Evolutionary conservation across 2,329 filamentous ascomycete genomes (phyloP), one percentile per base, ranked within the genome.

Genomic region (Neonectria ditissima): DNA sequence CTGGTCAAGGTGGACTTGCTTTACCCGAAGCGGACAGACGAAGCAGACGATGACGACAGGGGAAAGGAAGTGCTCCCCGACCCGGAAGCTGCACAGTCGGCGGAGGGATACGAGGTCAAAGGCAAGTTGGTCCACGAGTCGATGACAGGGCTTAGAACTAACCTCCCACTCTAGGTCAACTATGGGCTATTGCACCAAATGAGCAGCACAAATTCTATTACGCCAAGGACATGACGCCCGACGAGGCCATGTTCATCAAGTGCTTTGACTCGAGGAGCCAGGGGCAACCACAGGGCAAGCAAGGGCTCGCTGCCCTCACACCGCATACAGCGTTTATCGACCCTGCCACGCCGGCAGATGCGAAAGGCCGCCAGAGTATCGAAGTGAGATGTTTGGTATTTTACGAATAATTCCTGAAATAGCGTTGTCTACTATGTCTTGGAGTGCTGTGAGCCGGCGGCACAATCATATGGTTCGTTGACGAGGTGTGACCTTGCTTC

Each of bases 211-310:
- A 67, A 45, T 65, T 74, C 7, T 74, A 73, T 44, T 74, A 74
- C 13, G 65, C 65, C 0, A 74, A 73, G 55, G 71, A 74, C 6
- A 74, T 74, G 72, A 71, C 63, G 1, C 71, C 72, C 0, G 71
- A 74, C 4, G 72, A 74, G 52, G 71, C 67, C 8, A 73, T 74
- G 71, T 47, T 74, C 10, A 74, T 74, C 55, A 74, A 74, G 65
- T 74, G 72, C 10, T 74, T 70, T 11, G 72, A 74, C 43, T 74
- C 72, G 0, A 70, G 69, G 58, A 71, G 72, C 4, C 63, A 74
- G 24, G 69, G 67, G 5, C 66, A 68, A n/a, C 65, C 71, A 3
- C 65, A 59, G 0, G 72, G 72, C 0, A 39, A 55, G 30, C 51
- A 67, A 18, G 71, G 71, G 0, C 14, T 74, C 22, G 72, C 72